These are phyloP conservation scores for Orbilia javanica DNA, from an alignment of 2,329 filamentous ascomycete genomes.

Conservation along the genomic window DNA sequence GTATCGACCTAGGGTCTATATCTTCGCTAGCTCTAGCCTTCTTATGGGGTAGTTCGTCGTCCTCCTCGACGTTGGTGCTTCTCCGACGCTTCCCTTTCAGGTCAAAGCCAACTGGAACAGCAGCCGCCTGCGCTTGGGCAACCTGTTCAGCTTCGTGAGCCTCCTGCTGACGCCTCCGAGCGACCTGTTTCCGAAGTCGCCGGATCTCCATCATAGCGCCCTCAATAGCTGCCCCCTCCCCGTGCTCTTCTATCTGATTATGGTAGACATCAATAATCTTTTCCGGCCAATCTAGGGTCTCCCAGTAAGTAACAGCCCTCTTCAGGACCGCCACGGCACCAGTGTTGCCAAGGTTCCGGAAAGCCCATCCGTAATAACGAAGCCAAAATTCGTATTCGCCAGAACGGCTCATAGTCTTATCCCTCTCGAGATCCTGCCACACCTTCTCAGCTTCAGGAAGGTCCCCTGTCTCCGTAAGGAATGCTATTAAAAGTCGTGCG, in stretches of 20 bases:
- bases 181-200: conserved; percentile 72
- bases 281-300: conserved; percentile 80
- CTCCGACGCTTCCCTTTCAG: conserved; percentile 51
- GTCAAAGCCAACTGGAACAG: conserved; percentile 4
- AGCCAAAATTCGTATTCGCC: conserved; percentile 95
- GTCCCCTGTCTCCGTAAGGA: conserved; percentile 84
- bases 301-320: conserved; percentile 73
- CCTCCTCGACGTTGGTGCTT: conserved; percentile 68
- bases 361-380: conserved; percentile 91
- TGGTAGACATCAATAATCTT: conserved; percentile 79
- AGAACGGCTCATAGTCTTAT: conserved; percentile 71
- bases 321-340: conserved; percentile 78
- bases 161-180: conserved; percentile 63
- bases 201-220: conserved; percentile 79
- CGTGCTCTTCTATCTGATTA: conserved; percentile 89
- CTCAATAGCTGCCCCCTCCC: conserved; percentile 80
- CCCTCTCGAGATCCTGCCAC: conserved; percentile 77
- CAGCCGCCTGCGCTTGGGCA: conserved; percentile 51
- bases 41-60: conserved; percentile 73
- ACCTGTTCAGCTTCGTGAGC: conserved; percentile 61
- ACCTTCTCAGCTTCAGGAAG: conserved; percentile 80
- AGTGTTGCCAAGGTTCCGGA: conserved; percentile 72
- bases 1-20: conserved; percentile 61
- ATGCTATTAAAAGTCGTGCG: conserved; percentile 92
- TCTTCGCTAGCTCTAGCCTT: conserved; percentile 72